A percentile compares a stretch with the other conserved stretches of the same genome.
phyloP scores from a whole-genome alignment of 108 stramenopile species.

The Conticribra weissflogii region DNA sequence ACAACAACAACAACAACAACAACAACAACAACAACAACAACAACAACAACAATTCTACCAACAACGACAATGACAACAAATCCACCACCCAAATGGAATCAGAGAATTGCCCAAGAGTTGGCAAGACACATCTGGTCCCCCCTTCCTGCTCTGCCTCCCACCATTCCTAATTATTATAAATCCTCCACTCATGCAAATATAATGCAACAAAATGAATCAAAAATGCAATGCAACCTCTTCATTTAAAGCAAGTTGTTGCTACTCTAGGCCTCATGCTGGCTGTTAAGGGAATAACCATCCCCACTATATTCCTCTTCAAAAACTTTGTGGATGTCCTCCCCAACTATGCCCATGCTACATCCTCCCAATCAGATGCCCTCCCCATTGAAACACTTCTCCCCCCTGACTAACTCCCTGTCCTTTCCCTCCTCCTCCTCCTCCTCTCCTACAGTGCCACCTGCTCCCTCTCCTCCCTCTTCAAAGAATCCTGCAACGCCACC shows the following conservation, averaged over 20 bases:
- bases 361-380: background rate
- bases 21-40: conserved; percentile 3
- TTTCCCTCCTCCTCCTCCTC: conserved; percentile 62
- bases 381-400: conserved; percentile 4
- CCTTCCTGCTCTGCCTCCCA: background rate
- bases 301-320: conserved; percentile 97
- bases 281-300: conserved; percentile 93
- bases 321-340: conserved; percentile 83
- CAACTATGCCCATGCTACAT: conserved; percentile 1
- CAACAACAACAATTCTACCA: background rate
- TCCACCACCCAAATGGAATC: conserved; percentile 12
- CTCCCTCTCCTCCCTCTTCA: conserved; percentile 82
- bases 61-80: background rate
- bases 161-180: background rate
- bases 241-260: conserved; percentile 74
- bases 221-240: conserved; percentile 15
- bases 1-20: conserved; percentile 3
- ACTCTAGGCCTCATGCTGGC: conserved; percentile 88
- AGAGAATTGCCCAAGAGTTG: conserved; percentile 38
- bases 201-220: background rate
- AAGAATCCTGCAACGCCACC: conserved; percentile 94
- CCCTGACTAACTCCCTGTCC: conserved; percentile 19
- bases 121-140: conserved; percentile 39
- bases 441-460: conserved; percentile 94
- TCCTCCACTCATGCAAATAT: background rate